These are phyloP conservation scores for Curvularia spicifera DNA, from an alignment of 2,329 filamentous ascomycete genomes.

Conservation along the genomic window DNA sequence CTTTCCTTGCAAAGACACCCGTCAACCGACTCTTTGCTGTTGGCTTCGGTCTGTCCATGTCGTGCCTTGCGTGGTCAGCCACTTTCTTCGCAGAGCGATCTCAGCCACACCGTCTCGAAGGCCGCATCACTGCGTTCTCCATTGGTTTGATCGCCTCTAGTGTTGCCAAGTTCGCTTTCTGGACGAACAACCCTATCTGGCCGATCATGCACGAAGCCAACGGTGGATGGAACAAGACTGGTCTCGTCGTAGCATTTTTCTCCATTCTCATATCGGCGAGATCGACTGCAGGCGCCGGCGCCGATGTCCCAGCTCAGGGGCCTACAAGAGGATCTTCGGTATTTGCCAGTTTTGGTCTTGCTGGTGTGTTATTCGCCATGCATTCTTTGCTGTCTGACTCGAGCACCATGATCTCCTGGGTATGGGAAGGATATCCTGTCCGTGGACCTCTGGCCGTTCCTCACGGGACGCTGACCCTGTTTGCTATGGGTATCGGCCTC, in stretches of 20 bases:
- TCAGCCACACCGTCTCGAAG: slow-evolving; percentile 78
- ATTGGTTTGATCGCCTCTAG: slow-evolving; percentile 85
- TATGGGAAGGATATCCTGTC: slow-evolving; percentile 94
- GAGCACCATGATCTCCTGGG: slow-evolving; percentile 98
- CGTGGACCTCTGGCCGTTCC: slow-evolving; percentile 85
- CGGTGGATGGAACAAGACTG: slow-evolving; percentile 89
- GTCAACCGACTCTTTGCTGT: slow-evolving; percentile 79
- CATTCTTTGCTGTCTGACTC: slow-evolving; percentile 95
- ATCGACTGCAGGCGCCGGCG: slow-evolving; percentile 57
- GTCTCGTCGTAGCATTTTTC: slow-evolving; percentile 75
- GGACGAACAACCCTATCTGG: slow-evolving; percentile 97
- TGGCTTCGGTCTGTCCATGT: slow-evolving; percentile 78
- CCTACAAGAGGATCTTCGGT: slow-evolving; percentile 70
- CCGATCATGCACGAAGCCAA: slow-evolving; percentile 88
- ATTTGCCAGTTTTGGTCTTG: slow-evolving; percentile 78
- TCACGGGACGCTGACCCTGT: slow-evolving; percentile 86
- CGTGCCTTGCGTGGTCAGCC: slow-evolving; percentile 83
- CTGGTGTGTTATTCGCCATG: slow-evolving; percentile 83
- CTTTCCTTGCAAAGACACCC: slow-evolving; percentile 77
- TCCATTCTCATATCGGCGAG: slow-evolving; percentile 79
- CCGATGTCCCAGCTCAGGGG: slow-evolving; percentile 58
- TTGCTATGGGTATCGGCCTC: slow-evolving; percentile 84
- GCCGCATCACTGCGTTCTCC: slow-evolving; percentile 78
- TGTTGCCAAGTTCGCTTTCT: slow-evolving; percentile 88
- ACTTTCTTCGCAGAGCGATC: slow-evolving; percentile 79